phyloP scores from a whole-genome alignment of 306 rosid species.

The Acmispon strigosus region DNA sequence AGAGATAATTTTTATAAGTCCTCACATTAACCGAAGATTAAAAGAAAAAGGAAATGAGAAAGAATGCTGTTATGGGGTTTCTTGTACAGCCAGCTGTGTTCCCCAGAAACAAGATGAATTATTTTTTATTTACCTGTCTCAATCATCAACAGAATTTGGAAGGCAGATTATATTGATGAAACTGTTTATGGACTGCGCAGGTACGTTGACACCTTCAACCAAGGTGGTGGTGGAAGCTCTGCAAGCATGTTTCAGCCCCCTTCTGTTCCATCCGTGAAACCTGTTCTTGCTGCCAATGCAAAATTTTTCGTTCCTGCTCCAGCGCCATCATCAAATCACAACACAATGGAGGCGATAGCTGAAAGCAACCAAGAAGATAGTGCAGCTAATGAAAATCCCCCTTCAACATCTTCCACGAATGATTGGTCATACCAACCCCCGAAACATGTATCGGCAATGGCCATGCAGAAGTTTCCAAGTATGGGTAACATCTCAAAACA shows the following conservation, averaged over 20 bases:
- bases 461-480: slow-evolving; percentile 68
- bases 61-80: background rate
- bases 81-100: too few relatives aligned
- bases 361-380: slow-evolving; percentile 57
- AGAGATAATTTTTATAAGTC: too few relatives aligned
- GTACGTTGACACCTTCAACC: slow-evolving; percentile 95
- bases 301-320: slow-evolving; percentile 77
- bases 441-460: slow-evolving; percentile 6
- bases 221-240: slow-evolving; percentile 61
- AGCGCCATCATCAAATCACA: slow-evolving; percentile 40
- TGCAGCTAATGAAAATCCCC: slow-evolving; percentile 30
- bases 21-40: background rate
- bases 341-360: slow-evolving; percentile 48
- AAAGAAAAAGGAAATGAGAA: background rate
- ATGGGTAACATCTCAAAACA: slow-evolving; percentile 41
- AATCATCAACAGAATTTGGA: background rate
- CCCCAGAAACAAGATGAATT: background rate
- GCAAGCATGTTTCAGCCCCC: slow-evolving; percentile 70
- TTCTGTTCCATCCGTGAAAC: slow-evolving; percentile 56
- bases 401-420: slow-evolving; percentile 40
- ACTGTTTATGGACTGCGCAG: slow-evolving; percentile 40
- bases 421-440: slow-evolving; percentile 46
- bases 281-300: slow-evolving; percentile 52
- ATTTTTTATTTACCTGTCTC: background rate
- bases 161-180: slow-evolving; percentile 20